Conservation (phyloP, 768 basidiomycete genomes). For the Symmetrospora coprosmae region DNA sequence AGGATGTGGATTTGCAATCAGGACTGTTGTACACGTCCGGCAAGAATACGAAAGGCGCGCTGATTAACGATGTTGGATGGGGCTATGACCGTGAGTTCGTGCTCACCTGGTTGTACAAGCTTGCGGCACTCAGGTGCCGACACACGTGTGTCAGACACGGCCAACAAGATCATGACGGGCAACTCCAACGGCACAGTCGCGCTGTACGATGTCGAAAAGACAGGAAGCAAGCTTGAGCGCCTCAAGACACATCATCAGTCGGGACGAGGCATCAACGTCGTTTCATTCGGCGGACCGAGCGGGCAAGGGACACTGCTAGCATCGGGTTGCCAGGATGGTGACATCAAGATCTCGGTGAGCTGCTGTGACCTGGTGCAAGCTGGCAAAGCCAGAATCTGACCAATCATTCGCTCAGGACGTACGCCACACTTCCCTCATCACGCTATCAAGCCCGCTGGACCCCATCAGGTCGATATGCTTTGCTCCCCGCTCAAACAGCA, state of each 20-base stretch:
- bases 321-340: slow-evolving; percentile 15
- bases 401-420: slow-evolving; percentile 11
- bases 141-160: neutral
- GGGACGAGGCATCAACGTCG: slow-evolving; percentile 12
- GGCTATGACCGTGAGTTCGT: slow-evolving; percentile 12
- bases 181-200: slow-evolving; percentile 17
- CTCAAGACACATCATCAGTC: slow-evolving; percentile 19
- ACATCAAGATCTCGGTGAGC: slow-evolving; percentile 18
- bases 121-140: no score
- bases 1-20: slow-evolving; percentile 3
- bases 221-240: slow-evolving; percentile 8
- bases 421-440: slow-evolving; percentile 6
- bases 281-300: slow-evolving; percentile 12
- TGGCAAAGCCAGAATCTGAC: neutral
- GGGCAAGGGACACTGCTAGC: slow-evolving; percentile 13
- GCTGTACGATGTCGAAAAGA: slow-evolving; percentile 13
- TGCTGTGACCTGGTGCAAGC: neutral
- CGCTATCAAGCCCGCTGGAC: slow-evolving; percentile 2
- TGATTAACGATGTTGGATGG: slow-evolving; percentile 16
- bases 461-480: slow-evolving; percentile 11
- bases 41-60: slow-evolving; percentile 9
- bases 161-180: slow-evolving; percentile 17
- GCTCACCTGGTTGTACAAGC: no score
- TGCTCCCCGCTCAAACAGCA: neutral
- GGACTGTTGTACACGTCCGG: neutral